phyloP scores from a whole-genome alignment of 129 eudicot genomes.

The Lactuca saligna region DNA sequence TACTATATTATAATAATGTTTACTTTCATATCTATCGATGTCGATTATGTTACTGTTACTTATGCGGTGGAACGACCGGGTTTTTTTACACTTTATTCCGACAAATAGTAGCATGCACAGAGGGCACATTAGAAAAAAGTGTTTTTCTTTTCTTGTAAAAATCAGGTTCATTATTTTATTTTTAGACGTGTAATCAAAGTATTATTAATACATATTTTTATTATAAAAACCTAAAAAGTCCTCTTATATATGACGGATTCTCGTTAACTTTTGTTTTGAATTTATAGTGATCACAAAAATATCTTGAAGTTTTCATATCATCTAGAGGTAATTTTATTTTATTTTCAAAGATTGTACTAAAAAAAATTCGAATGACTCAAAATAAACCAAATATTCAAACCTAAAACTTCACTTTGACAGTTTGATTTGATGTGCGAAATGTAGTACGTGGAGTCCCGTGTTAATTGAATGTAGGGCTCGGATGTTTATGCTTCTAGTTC shows the following conservation, averaged over 20 bases:
- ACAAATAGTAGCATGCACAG: not conserved
- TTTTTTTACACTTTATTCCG: not conserved
- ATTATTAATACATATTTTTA: too few species aligned
- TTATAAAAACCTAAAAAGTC: too few species aligned
- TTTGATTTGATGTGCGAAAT: conserved; percentile 10
- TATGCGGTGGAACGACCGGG: not conserved
- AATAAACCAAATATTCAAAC: not conserved
- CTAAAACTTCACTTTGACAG: too few species aligned
- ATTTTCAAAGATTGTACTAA: too few species aligned
- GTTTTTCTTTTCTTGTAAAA: not conserved
- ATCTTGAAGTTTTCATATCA: too few species aligned
- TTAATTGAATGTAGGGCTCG: not conserved
- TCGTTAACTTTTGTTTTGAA: too few species aligned
- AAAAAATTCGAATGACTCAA: not conserved
- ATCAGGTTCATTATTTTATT: too few species aligned
- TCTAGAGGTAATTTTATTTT: too few species aligned
- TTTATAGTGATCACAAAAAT: too few species aligned
- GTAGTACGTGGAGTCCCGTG: conserved; percentile 23
- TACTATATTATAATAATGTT: not conserved
- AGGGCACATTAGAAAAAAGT: not conserved
- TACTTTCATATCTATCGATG: not conserved
- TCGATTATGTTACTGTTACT: not conserved
- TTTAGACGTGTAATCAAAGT: not conserved
- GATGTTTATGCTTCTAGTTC: conserved; percentile 15
- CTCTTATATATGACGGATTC: too few species aligned